phyloP scores from a whole-genome alignment of 176 grass and related monocot species.

The Chloris gayana region DNA sequence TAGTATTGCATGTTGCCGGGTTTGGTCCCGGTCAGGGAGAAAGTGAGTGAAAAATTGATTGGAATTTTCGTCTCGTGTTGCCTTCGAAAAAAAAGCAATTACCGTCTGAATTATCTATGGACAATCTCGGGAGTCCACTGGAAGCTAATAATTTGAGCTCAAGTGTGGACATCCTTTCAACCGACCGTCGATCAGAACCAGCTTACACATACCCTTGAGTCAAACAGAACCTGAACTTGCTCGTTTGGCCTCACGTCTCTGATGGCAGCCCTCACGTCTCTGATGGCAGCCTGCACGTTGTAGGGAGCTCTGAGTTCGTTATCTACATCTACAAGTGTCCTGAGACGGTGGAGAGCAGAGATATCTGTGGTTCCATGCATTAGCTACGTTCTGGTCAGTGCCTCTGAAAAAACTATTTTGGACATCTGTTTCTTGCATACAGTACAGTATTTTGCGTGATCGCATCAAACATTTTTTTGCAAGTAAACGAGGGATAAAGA shows the following conservation, averaged over 20 bases:
- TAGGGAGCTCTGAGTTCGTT: not conserved
- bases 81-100: not conserved
- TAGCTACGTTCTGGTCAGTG: not conserved
- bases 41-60: not conserved
- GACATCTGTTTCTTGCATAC: not conserved
- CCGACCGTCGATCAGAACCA: not conserved
- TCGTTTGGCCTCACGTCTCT: slow-evolving; percentile 30
- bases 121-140: not conserved
- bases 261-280: slow-evolving; percentile 19
- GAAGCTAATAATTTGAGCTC: not conserved
- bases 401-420: not conserved
- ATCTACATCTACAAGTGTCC: slow-evolving; percentile 34
- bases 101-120: not conserved
- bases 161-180: not conserved
- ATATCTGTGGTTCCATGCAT: not conserved
- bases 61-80: not conserved
- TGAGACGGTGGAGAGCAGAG: not conserved
- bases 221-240: slow-evolving; percentile 24
- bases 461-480: not conserved
- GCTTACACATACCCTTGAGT: slow-evolving; percentile 9
- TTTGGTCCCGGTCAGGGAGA: not conserved
- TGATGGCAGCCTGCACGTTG: slow-evolving; percentile 31
- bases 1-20: slow-evolving; percentile 28
- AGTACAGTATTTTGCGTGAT: not conserved
- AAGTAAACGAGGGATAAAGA: not conserved